Base-by-base conservation (phyloP, 495 filamentous ascomycete genomes). In the Aspergillus funiculosus region DNA sequence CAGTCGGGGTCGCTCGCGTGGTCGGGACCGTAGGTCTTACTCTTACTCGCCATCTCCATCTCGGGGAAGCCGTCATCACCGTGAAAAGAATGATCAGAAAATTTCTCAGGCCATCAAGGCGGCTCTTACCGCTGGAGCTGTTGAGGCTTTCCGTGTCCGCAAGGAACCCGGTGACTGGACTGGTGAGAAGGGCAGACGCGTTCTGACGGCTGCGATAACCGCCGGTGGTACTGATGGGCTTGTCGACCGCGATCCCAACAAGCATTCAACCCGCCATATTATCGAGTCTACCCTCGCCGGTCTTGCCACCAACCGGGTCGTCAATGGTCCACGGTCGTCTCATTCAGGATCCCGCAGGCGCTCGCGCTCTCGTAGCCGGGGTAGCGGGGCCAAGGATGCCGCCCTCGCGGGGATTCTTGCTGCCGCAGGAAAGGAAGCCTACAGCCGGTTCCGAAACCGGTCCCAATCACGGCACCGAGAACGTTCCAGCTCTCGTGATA, bases 21-120 rank as follows among this genome's bases (percentile, higher is more conserved):
- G 60, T 18, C 63, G 66, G 43, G 71, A 72, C 39, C 74, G 75
- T 47, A 72, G 74, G 25, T 77, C 75, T 18, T 74, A 76, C 43
- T 75, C 75, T 28, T 71, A 74, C 58, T 61, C 76, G 60, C 57
- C 73, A 6, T 70, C 66, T 3, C 74, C 57, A 29, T 74, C 58
- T 62, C 77, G 59, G 50, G 76, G 61, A 54, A 68, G 61, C 53
- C 54, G 57, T 47, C 46, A 43, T 4, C 49, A 42, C 9, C 53
- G 58, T 10, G 59, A 68, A n/a, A 70, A 72, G 25, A 77, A 63
- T 13, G 73, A 79, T 29, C 76, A 77, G 43, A 86, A 85, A 46
- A 81, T 92, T 54, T 77, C 85, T 46, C 87, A 94, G 61, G 89
- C 89, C 29, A 85, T 87, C 53, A 85, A 86, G 63, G 88, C 89